These are phyloP conservation scores for Aplosporella prunicola DNA, from an alignment of 2,329 filamentous ascomycete genomes.

Conservation along the genomic window DNA sequence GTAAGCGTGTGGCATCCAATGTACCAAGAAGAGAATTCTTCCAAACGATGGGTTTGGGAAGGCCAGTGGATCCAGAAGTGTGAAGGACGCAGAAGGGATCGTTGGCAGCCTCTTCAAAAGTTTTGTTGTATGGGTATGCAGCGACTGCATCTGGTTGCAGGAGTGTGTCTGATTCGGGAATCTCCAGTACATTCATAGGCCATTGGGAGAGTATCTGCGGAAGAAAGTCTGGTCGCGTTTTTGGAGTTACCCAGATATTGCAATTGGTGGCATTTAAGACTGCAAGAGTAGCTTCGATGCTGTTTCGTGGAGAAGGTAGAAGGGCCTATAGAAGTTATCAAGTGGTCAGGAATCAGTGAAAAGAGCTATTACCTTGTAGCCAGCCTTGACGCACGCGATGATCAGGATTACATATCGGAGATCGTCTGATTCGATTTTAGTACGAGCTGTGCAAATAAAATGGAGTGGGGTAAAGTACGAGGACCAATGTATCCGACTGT, in stretches of 20 bases:
- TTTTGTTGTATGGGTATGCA: slow-evolving; percentile 13
- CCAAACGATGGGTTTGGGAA: slow-evolving; percentile 24
- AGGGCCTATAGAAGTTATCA: slow-evolving; percentile 11
- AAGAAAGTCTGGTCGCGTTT: background rate
- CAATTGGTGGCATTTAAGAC: slow-evolving; percentile 13
- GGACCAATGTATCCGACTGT: slow-evolving; percentile 2
- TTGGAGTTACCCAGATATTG: slow-evolving; percentile 2
- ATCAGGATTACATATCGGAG: slow-evolving; percentile 14
- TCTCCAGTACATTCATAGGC: slow-evolving; percentile 10
- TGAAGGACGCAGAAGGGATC: slow-evolving; percentile 22
- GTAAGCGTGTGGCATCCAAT: no score
- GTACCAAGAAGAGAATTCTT: no score
- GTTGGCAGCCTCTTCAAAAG: slow-evolving; percentile 16
- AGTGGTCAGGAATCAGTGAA: background rate
- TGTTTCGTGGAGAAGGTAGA: slow-evolving; percentile 15
- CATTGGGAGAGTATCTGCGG: slow-evolving; percentile 1
- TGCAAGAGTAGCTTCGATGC: slow-evolving; percentile 9
- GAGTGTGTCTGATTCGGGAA: slow-evolving; percentile 10
- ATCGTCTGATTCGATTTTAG: slow-evolving; percentile 20
- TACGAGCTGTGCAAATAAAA: no score
- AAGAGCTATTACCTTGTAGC: slow-evolving; percentile 18
- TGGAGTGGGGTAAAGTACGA: background rate
- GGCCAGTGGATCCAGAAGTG: slow-evolving; percentile 26
- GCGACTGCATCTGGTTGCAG: slow-evolving; percentile 3
- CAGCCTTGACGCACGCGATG: slow-evolving; percentile 16